A percentile compares a stretch with the other conserved stretches of the same genome.
phyloP scores from a whole-genome alignment of 345 rosid species.

The Lepidium didymum region DNA sequence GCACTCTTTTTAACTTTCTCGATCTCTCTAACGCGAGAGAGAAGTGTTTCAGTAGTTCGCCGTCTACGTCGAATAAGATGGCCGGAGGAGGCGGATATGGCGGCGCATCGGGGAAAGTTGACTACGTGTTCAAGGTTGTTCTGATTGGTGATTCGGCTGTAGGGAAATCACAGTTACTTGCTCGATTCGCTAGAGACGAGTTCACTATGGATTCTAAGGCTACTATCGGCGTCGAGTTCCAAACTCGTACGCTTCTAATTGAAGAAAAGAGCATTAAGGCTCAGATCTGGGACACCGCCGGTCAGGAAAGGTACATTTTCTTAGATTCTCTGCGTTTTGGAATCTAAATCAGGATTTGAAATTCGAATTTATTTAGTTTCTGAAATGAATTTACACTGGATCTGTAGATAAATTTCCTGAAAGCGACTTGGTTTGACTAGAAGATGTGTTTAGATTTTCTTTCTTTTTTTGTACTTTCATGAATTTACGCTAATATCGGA shows the following conservation, averaged over 20 bases:
- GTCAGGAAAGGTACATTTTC: conserved; percentile 62
- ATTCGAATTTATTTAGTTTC: neutral
- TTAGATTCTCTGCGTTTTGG: neutral
- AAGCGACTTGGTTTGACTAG: conserved; percentile 22
- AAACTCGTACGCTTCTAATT: conserved; percentile 65
- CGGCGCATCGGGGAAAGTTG: conserved; percentile 56
- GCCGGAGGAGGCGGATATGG: conserved; percentile 53
- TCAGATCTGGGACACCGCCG: conserved; percentile 99
- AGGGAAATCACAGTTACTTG: conserved; percentile 79
- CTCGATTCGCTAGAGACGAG: conserved; percentile 80
- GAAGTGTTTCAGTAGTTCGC: neutral
- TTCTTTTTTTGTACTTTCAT: neutral
- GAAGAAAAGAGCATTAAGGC: conserved; percentile 80
- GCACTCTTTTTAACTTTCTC: neutral
- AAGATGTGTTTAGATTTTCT: neutral
- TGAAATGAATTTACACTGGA: neutral
- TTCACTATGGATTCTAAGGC: conserved; percentile 88
- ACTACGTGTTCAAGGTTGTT: conserved; percentile 82
- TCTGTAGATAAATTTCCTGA: neutral
- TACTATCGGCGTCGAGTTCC: conserved; percentile 93
- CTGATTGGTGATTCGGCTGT: conserved; percentile 93
- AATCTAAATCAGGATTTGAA: neutral
- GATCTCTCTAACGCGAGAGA: neutral
- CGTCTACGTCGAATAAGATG: conserved; percentile 30
- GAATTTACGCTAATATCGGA: neutral